These are phyloP conservation scores for Dothidotthia symphoricarpi DNA, from an alignment of 2,329 filamentous ascomycete genomes.

Conservation along the genomic window DNA sequence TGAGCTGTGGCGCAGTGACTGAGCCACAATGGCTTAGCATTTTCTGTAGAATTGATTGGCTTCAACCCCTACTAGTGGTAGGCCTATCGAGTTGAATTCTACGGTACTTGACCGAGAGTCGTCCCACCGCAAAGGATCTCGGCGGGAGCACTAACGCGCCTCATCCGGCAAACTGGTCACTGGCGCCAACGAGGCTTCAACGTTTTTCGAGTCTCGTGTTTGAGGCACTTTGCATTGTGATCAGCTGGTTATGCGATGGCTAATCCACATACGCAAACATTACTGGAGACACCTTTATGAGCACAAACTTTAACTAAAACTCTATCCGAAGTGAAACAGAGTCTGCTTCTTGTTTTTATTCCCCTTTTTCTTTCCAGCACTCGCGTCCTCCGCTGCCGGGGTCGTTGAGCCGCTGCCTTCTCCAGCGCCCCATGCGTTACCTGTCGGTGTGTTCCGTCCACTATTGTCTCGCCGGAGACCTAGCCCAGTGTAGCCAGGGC, in stretches of 20 bases:
- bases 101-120: no score
- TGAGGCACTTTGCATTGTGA: no score
- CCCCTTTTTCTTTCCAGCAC: slow-evolving; percentile 46
- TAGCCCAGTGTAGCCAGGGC: slow-evolving; percentile 49
- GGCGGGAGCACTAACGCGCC: slow-evolving; percentile 2
- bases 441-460: slow-evolving; percentile 38
- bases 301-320: neutral
- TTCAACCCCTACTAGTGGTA: no score
- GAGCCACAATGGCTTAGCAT: no score
- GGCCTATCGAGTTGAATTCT: no score
- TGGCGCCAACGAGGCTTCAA: slow-evolving; percentile 1
- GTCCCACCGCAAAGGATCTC: no score
- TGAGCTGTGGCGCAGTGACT: no score
- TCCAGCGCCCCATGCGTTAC: slow-evolving; percentile 43
- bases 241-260: no score
- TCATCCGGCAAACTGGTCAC: slow-evolving; percentile 4
- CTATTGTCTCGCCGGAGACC: slow-evolving; percentile 47
- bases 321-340: slow-evolving; percentile 51
- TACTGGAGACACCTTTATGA: no score
- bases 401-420: slow-evolving; percentile 25
- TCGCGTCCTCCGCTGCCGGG: slow-evolving; percentile 22
- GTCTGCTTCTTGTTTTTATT: slow-evolving; percentile 54
- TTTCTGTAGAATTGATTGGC: no score
- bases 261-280: neutral
- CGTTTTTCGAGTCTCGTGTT: neutral